Evolutionary conservation across 2,329 filamentous ascomycete species (phyloP), one percentile per base, ranked within the genome.

Genomic region (Rhynchosporium secalis): DNA sequence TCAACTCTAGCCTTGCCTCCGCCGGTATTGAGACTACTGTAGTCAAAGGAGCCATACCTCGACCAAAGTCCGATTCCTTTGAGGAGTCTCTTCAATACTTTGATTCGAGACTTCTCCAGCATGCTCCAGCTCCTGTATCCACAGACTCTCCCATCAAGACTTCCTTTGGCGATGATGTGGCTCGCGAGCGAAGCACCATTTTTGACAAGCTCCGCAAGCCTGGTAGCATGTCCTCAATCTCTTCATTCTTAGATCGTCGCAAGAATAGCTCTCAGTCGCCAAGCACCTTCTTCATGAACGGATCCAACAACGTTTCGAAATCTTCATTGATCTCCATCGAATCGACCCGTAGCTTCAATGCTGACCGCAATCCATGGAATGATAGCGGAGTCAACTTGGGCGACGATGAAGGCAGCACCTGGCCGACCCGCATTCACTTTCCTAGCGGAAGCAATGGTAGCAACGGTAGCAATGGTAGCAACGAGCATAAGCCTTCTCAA

Each of bases 51-150:
- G 88, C 92, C n/a, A 95, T 98, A 68, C 92, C 94, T 26, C 90
- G 95, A n/a, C 95, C 95, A 66, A 97, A 98, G 79, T 98, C 95
- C 0, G 95, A 99, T 76, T 97, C 95, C 0, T 99, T 99, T 68
- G 95, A 99, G 75, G 94, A 99, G 71, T 96, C 94, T 7, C 83
- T 98, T 58, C 94, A 93, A 62, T 98, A 93, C 79, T 99, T 99
- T 73, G 91, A 97, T 74, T 97, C 94, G 2, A 98, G 97, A 79
- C 84, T 99, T 51, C 84, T 99, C 59, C 95, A 98, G 76, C 92
- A 96, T 71, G 93, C 94, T 3, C 92, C 94, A 41, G 85, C 90
- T 4, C 85, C 90, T 1, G 83, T 92, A 20, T 84, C 86, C 13
- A 92, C 91, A 3, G 94, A 98, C 74, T 96, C 93, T 28, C 94